These are phyloP conservation scores for Cenchrus americanus DNA, from an alignment of 176 grass and related monocot genomes.

Conservation along the genomic window DNA sequence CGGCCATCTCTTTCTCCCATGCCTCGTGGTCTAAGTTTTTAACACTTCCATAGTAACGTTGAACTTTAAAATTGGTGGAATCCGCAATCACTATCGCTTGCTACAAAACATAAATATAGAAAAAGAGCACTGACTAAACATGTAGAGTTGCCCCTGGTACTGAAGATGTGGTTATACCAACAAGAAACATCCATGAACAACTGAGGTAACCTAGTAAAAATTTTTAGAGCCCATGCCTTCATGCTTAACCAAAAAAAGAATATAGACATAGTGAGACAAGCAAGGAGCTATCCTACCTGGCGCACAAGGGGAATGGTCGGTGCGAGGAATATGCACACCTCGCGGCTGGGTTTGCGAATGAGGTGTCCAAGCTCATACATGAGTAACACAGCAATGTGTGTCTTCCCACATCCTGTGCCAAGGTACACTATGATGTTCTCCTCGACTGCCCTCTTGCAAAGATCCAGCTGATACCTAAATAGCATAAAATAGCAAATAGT, in stretches of 20 bases:
- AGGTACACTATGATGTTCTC: constrained; percentile 88
- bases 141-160: constrained; percentile 27
- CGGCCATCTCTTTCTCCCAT: constrained; percentile 71
- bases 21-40: constrained; percentile 64
- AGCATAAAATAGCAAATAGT: constrained; percentile 10
- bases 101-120: constrained; percentile 54
- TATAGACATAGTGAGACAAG: neutral
- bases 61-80: constrained; percentile 88
- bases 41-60: constrained; percentile 56
- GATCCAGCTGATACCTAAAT: constrained; percentile 83
- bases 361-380: constrained; percentile 84
- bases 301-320: constrained; percentile 83
- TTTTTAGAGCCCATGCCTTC: neutral
- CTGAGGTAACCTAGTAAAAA: constrained; percentile 10
- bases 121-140: constrained; percentile 25
- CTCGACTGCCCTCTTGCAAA: constrained; percentile 71
- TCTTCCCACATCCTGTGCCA: constrained; percentile 92
- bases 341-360: constrained; percentile 74
- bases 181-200: constrained; percentile 31
- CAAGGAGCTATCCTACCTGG: constrained; percentile 59
- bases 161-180: neutral
- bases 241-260: neutral
- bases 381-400: constrained; percentile 87
- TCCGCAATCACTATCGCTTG: constrained; percentile 88
- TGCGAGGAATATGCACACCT: constrained; percentile 83